Conservation (phyloP, 176 grass and related monocot genomes). For the Oryza meyeriana region DNA sequence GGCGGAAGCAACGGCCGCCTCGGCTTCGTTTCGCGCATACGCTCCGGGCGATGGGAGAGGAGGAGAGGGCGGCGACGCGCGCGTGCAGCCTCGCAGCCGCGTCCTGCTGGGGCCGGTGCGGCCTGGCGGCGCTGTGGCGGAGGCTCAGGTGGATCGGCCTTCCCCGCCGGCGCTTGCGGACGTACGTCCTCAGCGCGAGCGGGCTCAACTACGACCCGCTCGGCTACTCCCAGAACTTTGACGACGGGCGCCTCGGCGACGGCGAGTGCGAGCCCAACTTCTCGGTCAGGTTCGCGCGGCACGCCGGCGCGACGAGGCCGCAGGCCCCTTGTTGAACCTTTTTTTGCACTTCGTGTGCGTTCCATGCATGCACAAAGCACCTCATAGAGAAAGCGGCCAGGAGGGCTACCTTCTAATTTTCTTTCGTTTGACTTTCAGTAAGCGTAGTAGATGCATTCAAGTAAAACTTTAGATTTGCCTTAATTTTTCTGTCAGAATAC, state of each 20-base stretch:
- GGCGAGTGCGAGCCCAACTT: conserved; percentile 41
- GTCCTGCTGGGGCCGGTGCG: conserved; percentile 47
- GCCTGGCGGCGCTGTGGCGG: conserved; percentile 34
- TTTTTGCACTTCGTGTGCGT: background rate
- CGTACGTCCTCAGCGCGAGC: conserved; percentile 29
- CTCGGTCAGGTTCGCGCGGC: conserved; percentile 38
- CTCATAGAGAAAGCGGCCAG: background rate
- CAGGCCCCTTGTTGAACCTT: background rate
- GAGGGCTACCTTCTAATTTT: background rate
- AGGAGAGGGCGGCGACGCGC: background rate
- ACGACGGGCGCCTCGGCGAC: conserved; percentile 32
- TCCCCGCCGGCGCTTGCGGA: conserved; percentile 8
- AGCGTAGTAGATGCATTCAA: background rate
- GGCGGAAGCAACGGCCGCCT: background rate
- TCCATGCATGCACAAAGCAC: background rate
- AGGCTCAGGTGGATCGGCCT: conserved; percentile 23
- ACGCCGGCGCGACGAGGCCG: background rate
- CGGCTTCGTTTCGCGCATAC: background rate
- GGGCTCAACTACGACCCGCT: conserved; percentile 62
- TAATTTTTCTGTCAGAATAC: background rate
- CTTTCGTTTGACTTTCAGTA: too few species aligned
- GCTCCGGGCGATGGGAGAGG: background rate
- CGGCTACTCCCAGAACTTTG: conserved; percentile 63
- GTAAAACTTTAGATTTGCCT: background rate
- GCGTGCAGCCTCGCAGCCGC: background rate